Evolutionary conservation across 2,329 filamentous ascomycete species (phyloP), one percentile per base, ranked within the genome.

Genomic region (Penicillium paneum): DNA sequence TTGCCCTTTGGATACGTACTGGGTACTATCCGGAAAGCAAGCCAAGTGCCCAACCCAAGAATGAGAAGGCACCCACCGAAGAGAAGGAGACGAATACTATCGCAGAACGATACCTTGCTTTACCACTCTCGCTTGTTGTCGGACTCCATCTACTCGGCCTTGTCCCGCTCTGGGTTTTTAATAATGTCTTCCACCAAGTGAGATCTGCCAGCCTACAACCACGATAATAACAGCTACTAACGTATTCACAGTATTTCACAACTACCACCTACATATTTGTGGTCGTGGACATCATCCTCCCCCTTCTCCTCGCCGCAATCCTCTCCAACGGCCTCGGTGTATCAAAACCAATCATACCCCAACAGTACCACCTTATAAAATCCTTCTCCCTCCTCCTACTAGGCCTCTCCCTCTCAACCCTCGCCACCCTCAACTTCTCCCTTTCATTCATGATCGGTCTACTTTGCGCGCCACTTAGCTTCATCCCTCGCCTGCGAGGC

Each of bases 391-490:
- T 97, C n/a, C 84, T 99, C 12, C 80, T 96, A 10, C 83, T 97
- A 0, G 94, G 94, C 65, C 90, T 97, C 78, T 92, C 91, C 65
- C 85, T 99, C 60, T 92, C 92, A 12, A 88, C 92, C 0, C 87
- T 99, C 12, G 93, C 94, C 2, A 99, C 93, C 0, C 83, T 99
- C 48, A 99, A 99, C 75, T 99, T 99, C 79, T 91, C 89, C 3
- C 85, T 97, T 13, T 87, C 91, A 44, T 87, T 97, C 69, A 79
- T 96, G 35, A 79, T 97, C 47, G 94, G 94, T 35, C 77, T 97
- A 2, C 77, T 93, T 42, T 85, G 90, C 40, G 78, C 83, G 3
- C 93, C 93, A 0, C 78, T 97, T 13, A 87, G 85, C n/a, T 97
- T 96, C 69, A 78, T 74, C 52, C 62, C 58, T 62, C 76, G n/a